Conservation (phyloP, 257 asterid genomes). For the Penstemon newberryi region DNA sequence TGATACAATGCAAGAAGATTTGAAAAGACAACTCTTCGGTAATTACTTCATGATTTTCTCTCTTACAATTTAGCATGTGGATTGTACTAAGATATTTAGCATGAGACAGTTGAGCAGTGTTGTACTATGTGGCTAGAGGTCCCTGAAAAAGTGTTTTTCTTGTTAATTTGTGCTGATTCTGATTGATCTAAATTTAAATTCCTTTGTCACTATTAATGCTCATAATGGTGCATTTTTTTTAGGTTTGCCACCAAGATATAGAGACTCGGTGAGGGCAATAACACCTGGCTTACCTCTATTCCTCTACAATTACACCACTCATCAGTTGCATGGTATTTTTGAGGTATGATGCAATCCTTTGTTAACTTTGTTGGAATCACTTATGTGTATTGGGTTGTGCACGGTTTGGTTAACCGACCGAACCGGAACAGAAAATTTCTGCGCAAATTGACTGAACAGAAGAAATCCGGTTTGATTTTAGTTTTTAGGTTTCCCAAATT, state of each 20-base stretch:
- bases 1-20: constrained; percentile 95
- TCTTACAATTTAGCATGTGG: constrained; percentile 5
- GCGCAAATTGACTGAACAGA: too few species aligned
- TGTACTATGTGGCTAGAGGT: background rate
- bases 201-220: background rate
- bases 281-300: constrained; percentile 94
- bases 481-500: too few species aligned
- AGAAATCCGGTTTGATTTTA: too few species aligned
- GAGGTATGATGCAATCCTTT: constrained; percentile 53
- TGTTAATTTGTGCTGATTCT: constrained; percentile 9
- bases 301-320: constrained; percentile 89
- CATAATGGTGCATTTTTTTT: constrained; percentile 26
- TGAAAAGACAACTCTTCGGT: constrained; percentile 92
- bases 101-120: background rate
- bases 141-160: background rate
- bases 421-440: too few species aligned
- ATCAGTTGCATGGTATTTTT: constrained; percentile 93
- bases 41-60: constrained; percentile 24
- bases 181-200: background rate
- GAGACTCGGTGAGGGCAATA: constrained; percentile 95
- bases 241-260: constrained; percentile 94
- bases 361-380: background rate
- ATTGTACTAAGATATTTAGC: background rate
- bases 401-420: too few species aligned
- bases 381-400: background rate